These are phyloP conservation scores for Ophiostoma montium DNA, from an alignment of 2,329 filamentous ascomycete species.

Conservation along the genomic window DNA sequence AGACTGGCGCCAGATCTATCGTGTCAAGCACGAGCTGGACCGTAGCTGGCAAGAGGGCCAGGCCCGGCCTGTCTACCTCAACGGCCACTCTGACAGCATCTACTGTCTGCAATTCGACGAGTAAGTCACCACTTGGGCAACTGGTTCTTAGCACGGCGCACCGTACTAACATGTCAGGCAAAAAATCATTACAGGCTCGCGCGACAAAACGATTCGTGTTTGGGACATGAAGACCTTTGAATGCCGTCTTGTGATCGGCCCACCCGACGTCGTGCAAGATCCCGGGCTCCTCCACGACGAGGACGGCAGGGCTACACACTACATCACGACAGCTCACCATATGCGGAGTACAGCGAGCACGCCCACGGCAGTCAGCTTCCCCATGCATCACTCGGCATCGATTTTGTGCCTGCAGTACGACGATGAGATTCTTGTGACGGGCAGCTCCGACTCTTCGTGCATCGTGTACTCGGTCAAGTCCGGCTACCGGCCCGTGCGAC, in stretches of 20 bases:
- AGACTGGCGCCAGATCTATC: slow-evolving; percentile 78
- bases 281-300: slow-evolving; percentile 36
- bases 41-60: slow-evolving; percentile 66
- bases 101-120: slow-evolving; percentile 98
- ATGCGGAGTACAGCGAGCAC: slow-evolving; percentile 28
- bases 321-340: slow-evolving; percentile 28
- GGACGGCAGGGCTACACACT: slow-evolving; percentile 37
- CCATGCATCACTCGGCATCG: slow-evolving; percentile 68
- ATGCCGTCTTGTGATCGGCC: slow-evolving; percentile 77
- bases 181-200: slow-evolving; percentile 93
- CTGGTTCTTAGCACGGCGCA: no score
- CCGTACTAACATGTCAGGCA: neutral
- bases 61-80: slow-evolving; percentile 73
- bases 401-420: slow-evolving; percentile 95
- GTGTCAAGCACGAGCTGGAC: slow-evolving; percentile 61
- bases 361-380: slow-evolving; percentile 42
- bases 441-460: slow-evolving; percentile 81
- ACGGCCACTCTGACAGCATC: slow-evolving; percentile 88
- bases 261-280: slow-evolving; percentile 47
- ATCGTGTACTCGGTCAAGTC: slow-evolving; percentile 79
- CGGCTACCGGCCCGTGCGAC: slow-evolving; percentile 65
- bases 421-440: slow-evolving; percentile 81
- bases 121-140: slow-evolving; percentile 32
- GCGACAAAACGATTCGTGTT: slow-evolving; percentile 87
- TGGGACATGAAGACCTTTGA: slow-evolving; percentile 88